These are phyloP conservation scores for Strobilomyces echinocephalus DNA, from an alignment of 768 basidiomycete genomes.

Conservation along the genomic window DNA sequence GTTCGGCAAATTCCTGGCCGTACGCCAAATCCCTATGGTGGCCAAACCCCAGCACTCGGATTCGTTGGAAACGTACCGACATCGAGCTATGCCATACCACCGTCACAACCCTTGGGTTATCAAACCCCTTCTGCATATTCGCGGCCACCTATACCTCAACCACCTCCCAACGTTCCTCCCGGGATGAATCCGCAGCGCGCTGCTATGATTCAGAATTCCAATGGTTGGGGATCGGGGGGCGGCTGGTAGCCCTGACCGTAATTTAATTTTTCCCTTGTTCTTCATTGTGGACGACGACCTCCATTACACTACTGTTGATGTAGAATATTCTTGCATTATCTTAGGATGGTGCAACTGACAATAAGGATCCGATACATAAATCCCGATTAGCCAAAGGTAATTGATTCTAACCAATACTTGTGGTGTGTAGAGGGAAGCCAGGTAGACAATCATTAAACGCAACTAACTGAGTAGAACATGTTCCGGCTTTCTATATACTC, in stretches of 20 bases:
- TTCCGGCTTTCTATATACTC: constrained; percentile 33
- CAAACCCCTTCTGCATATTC: constrained; percentile 34
- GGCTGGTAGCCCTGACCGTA: constrained; percentile 31
- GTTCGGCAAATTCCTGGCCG: constrained; percentile 60
- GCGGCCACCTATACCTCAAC: constrained; percentile 40
- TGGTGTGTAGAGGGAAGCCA: too few species aligned
- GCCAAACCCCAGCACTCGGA: constrained; percentile 33
- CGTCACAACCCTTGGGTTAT: constrained; percentile 38
- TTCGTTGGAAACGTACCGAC: constrained; percentile 26
- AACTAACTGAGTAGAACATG: neutral
- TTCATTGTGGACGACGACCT: constrained; percentile 9
- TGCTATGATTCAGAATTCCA: constrained; percentile 54
- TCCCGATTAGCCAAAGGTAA: neutral
- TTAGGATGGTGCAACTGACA: constrained; percentile 18
- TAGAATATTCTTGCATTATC: constrained; percentile 26
- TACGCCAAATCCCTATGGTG: constrained; percentile 77
- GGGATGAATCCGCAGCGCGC: constrained; percentile 67
- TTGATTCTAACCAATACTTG: too few species aligned
- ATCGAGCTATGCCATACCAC: constrained; percentile 27
- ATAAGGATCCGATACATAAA: neutral
- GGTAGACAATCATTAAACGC: too few species aligned
- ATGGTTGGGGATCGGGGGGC: constrained; percentile 31
- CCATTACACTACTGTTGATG: constrained; percentile 23
- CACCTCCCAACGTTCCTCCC: constrained; percentile 44
- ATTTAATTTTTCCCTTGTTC: constrained; percentile 17